These are phyloP conservation scores for Galerina sulciceps DNA, from an alignment of 768 basidiomycete genomes.

Conservation along the genomic window DNA sequence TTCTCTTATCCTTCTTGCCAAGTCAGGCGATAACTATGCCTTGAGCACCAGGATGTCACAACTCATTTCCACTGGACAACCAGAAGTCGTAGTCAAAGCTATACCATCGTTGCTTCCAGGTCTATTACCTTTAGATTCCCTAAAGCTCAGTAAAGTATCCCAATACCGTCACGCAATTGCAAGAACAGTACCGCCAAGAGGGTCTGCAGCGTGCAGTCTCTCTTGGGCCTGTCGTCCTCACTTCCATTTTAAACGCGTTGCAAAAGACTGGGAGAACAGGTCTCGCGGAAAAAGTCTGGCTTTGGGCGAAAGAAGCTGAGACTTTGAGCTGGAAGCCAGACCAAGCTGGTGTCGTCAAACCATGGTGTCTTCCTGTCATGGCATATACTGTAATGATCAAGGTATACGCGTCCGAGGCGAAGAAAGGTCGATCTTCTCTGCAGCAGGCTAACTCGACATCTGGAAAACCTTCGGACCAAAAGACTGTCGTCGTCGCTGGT, in stretches of 20 bases:
- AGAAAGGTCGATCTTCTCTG: background rate
- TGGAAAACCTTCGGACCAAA: background rate
- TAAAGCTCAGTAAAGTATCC: constrained; percentile 16
- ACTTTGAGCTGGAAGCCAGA: constrained; percentile 42
- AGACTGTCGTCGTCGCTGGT: background rate
- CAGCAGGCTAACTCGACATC: background rate
- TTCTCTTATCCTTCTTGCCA: background rate
- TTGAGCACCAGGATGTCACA: constrained; percentile 56
- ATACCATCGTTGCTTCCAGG: constrained; percentile 65
- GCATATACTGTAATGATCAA: constrained; percentile 78
- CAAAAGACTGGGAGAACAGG: constrained; percentile 56
- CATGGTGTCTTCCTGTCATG: constrained; percentile 70
- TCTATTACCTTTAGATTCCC: constrained; percentile 29
- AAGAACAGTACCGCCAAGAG: constrained; percentile 20
- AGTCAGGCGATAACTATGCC: constrained; percentile 45
- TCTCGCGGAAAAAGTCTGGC: constrained; percentile 68
- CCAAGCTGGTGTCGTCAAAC: constrained; percentile 22
- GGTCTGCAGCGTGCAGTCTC: constrained; percentile 44
- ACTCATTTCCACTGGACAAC: constrained; percentile 53
- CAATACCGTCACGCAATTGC: background rate
- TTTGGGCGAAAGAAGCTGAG: constrained; percentile 63
- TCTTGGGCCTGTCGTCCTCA: constrained; percentile 66
- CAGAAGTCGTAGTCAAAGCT: constrained; percentile 45
- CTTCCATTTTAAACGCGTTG: constrained; percentile 62
- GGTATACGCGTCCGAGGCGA: constrained; percentile 54